phyloP scores from a whole-genome alignment of 2,329 filamentous ascomycete species.

The Colletotrichum tropicale region DNA sequence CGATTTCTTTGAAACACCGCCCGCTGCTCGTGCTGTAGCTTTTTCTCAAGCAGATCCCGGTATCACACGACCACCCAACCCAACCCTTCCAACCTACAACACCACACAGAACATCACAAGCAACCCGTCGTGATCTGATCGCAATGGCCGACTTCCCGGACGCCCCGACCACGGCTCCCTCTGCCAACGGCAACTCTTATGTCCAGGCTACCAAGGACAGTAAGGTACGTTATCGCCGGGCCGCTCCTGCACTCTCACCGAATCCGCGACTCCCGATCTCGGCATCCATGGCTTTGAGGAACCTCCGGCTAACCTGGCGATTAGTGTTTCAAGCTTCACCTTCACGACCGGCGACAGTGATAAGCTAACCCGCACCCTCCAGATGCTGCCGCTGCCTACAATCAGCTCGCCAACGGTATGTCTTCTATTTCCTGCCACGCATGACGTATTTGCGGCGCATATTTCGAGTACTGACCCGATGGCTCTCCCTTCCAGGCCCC shows the following conservation, averaged over 20 bases:
- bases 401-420: constrained; percentile 53
- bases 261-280: not conserved
- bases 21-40: not conserved
- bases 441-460: constrained; percentile 3
- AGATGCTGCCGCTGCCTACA: constrained; percentile 56
- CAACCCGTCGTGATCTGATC: constrained; percentile 26
- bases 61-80: constrained; percentile 13
- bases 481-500: constrained; percentile 48
- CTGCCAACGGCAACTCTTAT: constrained; percentile 51
- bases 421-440: not conserved
- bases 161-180: constrained; percentile 30
- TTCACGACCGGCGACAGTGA: constrained; percentile 22
- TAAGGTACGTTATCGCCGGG: constrained; percentile 48
- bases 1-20: constrained; percentile 10
- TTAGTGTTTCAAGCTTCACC: constrained; percentile 35
- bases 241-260: not conserved
- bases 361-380: constrained; percentile 34
- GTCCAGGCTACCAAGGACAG: constrained; percentile 55
- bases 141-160: constrained; percentile 49
- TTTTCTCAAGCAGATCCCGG: not conserved
- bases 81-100: constrained; percentile 12
- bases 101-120: not conserved
- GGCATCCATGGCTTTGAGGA: constrained; percentile 7
- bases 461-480: constrained; percentile 1
- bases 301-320: constrained; percentile 33